These are phyloP conservation scores for Cordyceps fumosorosea DNA, from an alignment of 2,329 filamentous ascomycete genomes.

Conservation along the genomic window DNA sequence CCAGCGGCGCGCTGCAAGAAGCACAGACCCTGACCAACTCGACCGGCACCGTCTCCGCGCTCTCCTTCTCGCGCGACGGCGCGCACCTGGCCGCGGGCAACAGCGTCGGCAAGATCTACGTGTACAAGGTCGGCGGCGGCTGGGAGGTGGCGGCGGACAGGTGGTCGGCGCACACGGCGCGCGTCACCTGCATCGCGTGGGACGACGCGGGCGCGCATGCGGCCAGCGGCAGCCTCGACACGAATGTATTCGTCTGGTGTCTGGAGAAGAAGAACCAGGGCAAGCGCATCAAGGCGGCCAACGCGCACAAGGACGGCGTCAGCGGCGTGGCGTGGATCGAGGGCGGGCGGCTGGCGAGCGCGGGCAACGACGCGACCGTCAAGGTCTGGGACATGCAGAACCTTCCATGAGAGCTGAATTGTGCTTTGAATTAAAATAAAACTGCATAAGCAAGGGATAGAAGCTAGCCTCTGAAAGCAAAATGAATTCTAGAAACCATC, in stretches of 20 bases:
- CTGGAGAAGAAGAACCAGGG: slow-evolving; percentile 70
- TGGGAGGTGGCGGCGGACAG: slow-evolving; percentile 72
- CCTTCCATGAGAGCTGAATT: slow-evolving; percentile 18
- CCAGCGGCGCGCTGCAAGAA: slow-evolving; percentile 48
- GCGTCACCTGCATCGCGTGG: slow-evolving; percentile 62
- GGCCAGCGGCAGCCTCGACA: slow-evolving; percentile 81
- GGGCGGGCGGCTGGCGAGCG: slow-evolving; percentile 64
- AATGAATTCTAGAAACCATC: neutral
- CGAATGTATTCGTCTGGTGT: slow-evolving; percentile 90
- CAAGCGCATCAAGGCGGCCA: slow-evolving; percentile 73
- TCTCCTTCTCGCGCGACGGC: slow-evolving; percentile 80
- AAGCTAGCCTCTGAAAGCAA: neutral
- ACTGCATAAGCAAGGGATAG: neutral
- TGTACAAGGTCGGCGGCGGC: slow-evolving; percentile 54
- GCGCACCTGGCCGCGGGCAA: slow-evolving; percentile 75
- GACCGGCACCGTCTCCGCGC: slow-evolving; percentile 64
- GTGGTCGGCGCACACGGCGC: slow-evolving; percentile 55
- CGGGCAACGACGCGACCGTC: slow-evolving; percentile 80
- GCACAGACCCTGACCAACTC: slow-evolving; percentile 57
- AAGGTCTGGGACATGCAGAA: slow-evolving; percentile 67
- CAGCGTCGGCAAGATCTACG: slow-evolving; percentile 78
- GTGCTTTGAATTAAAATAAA: neutral
- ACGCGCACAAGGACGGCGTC: slow-evolving; percentile 95
- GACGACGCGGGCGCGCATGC: slow-evolving; percentile 70
- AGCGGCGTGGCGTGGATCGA: slow-evolving; percentile 78